These are phyloP conservation scores for Exserohilum rostratum DNA, from an alignment of 2,329 filamentous ascomycete species.

Conservation along the genomic window DNA sequence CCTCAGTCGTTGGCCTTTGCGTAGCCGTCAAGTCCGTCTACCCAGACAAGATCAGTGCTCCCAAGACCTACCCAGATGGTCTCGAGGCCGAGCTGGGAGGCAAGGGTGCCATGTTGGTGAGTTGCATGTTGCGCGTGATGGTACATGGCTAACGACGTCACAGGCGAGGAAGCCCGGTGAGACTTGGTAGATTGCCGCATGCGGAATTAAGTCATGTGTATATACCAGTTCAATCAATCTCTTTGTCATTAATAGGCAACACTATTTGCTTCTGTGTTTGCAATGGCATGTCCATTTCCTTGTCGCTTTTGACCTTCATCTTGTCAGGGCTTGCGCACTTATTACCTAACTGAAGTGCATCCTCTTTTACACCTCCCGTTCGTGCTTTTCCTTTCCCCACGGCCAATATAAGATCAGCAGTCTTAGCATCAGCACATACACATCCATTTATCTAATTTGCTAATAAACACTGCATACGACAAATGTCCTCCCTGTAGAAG, in stretches of 20 bases:
- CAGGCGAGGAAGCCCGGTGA: conserved; percentile 34
- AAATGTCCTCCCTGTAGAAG: background rate
- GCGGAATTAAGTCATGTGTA: conserved; percentile 3
- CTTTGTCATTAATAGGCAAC: too few relatives aligned
- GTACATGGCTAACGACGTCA: conserved; percentile 8
- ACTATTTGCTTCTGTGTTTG: too few relatives aligned
- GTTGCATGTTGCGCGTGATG: conserved; percentile 9
- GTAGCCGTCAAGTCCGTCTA: conserved; percentile 50
- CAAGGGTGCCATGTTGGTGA: conserved; percentile 49
- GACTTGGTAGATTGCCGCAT: conserved; percentile 19
- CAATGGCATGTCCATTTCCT: background rate
- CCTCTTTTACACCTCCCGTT: too few relatives aligned
- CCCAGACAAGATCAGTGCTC: conserved; percentile 54
- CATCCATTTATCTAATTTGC: background rate
- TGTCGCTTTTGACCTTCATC: too few relatives aligned
- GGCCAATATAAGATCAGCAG: too few relatives aligned
- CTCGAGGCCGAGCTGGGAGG: conserved; percentile 58
- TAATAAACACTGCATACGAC: too few relatives aligned
- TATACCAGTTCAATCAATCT: conserved; percentile 12
- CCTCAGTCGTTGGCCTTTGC: conserved; percentile 49
- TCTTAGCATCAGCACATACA: background rate
- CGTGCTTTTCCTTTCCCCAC: too few relatives aligned
- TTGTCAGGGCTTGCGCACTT: too few relatives aligned
- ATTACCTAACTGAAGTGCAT: too few relatives aligned
- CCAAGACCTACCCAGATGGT: conserved; percentile 55